Evolutionary conservation across 768 basidiomycete genomes (phyloP).

Genomic region (Trametes punicea): DNA sequence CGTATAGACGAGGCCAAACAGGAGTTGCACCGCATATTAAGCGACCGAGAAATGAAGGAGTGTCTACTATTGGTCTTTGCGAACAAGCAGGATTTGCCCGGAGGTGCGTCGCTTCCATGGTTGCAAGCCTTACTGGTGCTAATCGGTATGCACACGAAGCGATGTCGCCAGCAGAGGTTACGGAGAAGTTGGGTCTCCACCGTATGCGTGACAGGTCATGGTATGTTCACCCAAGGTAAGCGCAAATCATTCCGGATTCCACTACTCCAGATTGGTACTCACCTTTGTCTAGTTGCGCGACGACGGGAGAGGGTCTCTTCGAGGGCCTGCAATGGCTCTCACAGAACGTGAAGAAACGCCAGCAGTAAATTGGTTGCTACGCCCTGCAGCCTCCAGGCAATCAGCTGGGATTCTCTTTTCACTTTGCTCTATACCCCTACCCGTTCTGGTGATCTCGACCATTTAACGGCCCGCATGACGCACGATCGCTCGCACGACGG

Average conservation of each 20-base stretch:
- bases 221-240: conserved; percentile 97
- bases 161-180: conserved; percentile 99
- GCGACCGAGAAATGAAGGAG: conserved; percentile 97
- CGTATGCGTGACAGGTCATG: conserved; percentile 96
- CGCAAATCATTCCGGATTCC: conserved; percentile 24
- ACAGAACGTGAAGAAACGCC: conserved; percentile 93
- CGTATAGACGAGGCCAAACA: conserved; percentile 95
- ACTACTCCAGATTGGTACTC: not conserved
- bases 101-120: conserved; percentile 54
- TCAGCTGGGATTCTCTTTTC: conserved; percentile 25
- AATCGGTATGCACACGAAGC: conserved; percentile 42
- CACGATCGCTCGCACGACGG: conserved; percentile 32
- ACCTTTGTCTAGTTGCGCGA: conserved; percentile 70
- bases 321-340: conserved; percentile 98
- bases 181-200: conserved; percentile 93
- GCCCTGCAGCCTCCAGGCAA: conserved; percentile 26
- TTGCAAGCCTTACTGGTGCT: not conserved
- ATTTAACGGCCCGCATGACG: conserved; percentile 32
- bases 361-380: conserved; percentile 46
- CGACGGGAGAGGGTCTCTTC: conserved; percentile 94
- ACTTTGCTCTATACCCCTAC: conserved; percentile 32
- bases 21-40: conserved; percentile 93
- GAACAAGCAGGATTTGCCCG: conserved; percentile 98
- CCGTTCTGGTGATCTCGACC: conserved; percentile 25
- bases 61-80: conserved; percentile 97